A percentile compares a stretch with the other conserved stretches of the same genome.
phyloP scores from a whole-genome alignment of 2,329 filamentous ascomycete genomes.

The Atkinsonella texensis region DNA sequence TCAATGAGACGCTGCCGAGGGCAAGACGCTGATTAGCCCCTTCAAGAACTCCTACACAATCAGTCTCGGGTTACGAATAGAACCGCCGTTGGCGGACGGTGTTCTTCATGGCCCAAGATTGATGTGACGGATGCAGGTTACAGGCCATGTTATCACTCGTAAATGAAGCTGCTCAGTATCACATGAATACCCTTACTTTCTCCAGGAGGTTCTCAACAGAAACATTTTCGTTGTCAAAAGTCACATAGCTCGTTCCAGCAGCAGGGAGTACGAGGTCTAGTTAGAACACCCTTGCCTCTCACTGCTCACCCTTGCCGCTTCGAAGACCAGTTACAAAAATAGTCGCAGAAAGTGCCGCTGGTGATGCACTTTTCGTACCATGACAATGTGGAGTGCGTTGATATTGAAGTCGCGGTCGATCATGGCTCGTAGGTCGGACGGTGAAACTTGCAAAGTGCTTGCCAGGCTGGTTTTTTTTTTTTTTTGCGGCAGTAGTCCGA shows the following conservation, averaged over 20 bases:
- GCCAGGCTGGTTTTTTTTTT: constrained; percentile 62
- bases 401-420: background rate
- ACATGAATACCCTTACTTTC: constrained; percentile 81
- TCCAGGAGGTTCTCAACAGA: constrained; percentile 64
- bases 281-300: constrained; percentile 61
- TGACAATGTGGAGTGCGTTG: constrained; percentile 34
- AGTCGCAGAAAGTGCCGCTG: constrained; percentile 68
- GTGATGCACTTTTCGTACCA: constrained; percentile 77
- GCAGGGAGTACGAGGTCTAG: constrained; percentile 74
- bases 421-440: background rate
- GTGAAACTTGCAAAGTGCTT: constrained; percentile 49
- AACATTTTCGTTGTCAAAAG: constrained; percentile 79
- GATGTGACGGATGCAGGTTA: constrained; percentile 18
- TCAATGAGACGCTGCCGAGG: constrained; percentile 69
- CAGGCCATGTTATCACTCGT: constrained; percentile 69
- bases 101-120: constrained; percentile 2
- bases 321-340: constrained; percentile 73
- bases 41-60: constrained; percentile 77
- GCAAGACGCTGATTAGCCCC: constrained; percentile 76
- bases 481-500: constrained; percentile 65
- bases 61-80: constrained; percentile 51
- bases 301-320: constrained; percentile 70
- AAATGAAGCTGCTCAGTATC: constrained; percentile 80
- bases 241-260: constrained; percentile 68
- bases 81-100: constrained; percentile 27